These are phyloP conservation scores for Syzygium grande DNA, from an alignment of 345 rosid species.

Conservation along the genomic window DNA sequence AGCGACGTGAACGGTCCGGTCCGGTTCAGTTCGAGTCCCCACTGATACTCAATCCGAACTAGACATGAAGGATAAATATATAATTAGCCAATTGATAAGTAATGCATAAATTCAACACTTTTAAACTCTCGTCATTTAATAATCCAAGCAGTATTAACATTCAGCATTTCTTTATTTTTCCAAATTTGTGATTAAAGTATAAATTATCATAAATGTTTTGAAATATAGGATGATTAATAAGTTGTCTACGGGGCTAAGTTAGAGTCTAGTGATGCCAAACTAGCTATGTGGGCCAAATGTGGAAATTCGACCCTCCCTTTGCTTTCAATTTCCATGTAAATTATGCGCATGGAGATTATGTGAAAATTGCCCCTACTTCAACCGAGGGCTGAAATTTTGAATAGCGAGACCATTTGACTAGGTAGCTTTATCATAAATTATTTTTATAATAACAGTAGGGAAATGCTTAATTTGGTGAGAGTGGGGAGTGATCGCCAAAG, in stretches of 20 bases:
- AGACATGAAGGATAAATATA: neutral
- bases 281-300: neutral
- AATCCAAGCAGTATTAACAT: neutral
- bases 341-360: neutral
- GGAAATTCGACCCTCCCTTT: neutral
- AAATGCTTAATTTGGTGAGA: too few species aligned
- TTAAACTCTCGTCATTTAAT: neutral
- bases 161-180: neutral
- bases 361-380: neutral
- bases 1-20: rapidly evolving
- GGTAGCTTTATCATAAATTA: too few species aligned
- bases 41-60: neutral
- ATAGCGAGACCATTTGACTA: neutral
- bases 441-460: too few species aligned
- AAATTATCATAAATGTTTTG: neutral
- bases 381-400: neutral
- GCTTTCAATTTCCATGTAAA: neutral
- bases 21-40: neutral
- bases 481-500: neutral
- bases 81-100: too few species aligned
- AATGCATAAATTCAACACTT: neutral
- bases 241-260: neutral
- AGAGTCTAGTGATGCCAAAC: neutral
- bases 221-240: neutral
- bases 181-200: neutral